Percentiles rank a stretch among this genome's conserved stretches.
Evolutionary conservation across 1,284 basidiomycete species (phyloP).

Genomic region (Malassezia globosa): DNA sequence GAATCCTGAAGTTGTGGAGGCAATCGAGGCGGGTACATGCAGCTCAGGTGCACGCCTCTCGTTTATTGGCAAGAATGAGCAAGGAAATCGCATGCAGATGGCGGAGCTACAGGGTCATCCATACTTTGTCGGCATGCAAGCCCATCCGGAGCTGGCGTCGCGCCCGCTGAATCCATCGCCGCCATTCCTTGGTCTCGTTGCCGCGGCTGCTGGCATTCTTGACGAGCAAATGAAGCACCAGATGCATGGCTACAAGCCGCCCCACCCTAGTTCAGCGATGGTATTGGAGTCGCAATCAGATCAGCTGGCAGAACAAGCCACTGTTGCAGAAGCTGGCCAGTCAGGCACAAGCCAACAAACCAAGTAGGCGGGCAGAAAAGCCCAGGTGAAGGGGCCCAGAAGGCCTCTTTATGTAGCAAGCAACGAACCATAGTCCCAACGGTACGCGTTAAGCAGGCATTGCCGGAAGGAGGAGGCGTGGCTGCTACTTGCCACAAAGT

Average conservation of each 20-base stretch:
- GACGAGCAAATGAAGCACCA: constrained; percentile 66
- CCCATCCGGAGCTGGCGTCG: constrained; percentile 97
- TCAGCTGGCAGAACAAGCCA: not conserved
- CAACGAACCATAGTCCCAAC: too few relatives aligned
- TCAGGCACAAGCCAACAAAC: too few relatives aligned
- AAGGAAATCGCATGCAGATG: constrained; percentile 94
- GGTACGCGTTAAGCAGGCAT: too few relatives aligned
- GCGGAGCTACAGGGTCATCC: constrained; percentile 80
- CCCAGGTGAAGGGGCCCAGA: too few relatives aligned
- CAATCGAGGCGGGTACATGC: constrained; percentile 52
- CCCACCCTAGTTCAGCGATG: constrained; percentile 50
- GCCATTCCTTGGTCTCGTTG: constrained; percentile 88
- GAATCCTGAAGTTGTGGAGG: constrained; percentile 73
- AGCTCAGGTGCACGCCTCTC: not conserved
- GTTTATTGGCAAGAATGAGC: constrained; percentile 75
- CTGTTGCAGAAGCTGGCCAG: too few relatives aligned
- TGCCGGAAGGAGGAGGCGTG: too few relatives aligned
- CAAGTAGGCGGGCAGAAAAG: too few relatives aligned
- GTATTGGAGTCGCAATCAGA: constrained; percentile 21
- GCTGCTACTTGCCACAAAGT: too few relatives aligned
- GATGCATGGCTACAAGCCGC: constrained; percentile 50
- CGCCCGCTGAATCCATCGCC: constrained; percentile 96
- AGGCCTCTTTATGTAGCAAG: too few relatives aligned
- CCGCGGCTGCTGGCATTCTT: constrained; percentile 66
- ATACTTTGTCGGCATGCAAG: constrained; percentile 87